Evolutionary conservation across 257 asterid species (phyloP), one percentile per base, ranked within the genome.

Genomic region (Solanum chiquidenum): DNA sequence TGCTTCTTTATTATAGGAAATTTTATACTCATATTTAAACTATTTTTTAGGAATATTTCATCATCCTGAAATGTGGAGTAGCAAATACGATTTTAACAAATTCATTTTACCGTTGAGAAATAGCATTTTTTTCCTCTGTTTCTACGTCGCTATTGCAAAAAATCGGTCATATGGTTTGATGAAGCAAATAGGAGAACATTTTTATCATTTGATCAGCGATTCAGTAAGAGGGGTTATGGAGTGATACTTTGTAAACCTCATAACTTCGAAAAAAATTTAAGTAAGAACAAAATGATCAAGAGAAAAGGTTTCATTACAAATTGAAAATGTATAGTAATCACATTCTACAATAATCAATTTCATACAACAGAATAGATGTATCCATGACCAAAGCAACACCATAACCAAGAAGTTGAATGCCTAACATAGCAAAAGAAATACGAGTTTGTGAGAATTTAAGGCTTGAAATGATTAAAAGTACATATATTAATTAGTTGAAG

Each of bases 341-440:
- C 21, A 18, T 82, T 46, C 21, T 6, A 37, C 7, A 27, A 18
- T 13, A 3, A 23, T 23, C 33, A 9, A 52, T 52, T 52, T 52
- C 62, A 52, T 52, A 18, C 62, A 6, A 52, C 18, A 52, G n/a
- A 52, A 52, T 31, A 79, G 66, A 34, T n/a, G n/a, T 74, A 34
- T 20, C 14, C 55, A 46, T 64, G 27, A 85, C 58, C 86, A 85
- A 62, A 12, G 88, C 76, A 52, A 88, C 72, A 64, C 33, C 33
- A 31, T 62, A 62, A 62, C 31, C 71, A 62, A 62, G 14, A 62
- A 9, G 14, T 10, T 62, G 29, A 62, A 4, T n/a, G 9, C 2
- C 14, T 62, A n/a, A 62, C 31, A 23, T 62, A n/a, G 2, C 31
- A 62, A 10, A 4, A 62, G 6, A 62, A 60, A 10, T 1, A 10